These are phyloP conservation scores for Aspergillus puulaauensis DNA, from an alignment of 2,329 filamentous ascomycete genomes.

Conservation along the genomic window DNA sequence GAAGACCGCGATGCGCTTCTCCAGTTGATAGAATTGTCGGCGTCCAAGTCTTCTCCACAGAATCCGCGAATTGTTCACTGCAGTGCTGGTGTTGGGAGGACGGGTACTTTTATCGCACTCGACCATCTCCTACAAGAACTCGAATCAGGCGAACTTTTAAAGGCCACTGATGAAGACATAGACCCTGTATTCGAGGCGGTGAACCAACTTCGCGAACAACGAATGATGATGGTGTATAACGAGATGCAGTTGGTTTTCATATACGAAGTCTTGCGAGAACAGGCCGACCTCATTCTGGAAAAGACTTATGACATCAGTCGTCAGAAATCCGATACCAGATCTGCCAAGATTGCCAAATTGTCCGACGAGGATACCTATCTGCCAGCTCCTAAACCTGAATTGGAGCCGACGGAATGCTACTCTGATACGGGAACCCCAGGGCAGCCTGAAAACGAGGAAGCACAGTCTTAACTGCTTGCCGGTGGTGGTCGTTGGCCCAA, in stretches of 20 bases:
- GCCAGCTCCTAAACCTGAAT: slow-evolving; percentile 35
- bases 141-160: slow-evolving; percentile 67
- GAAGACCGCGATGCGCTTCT: slow-evolving; percentile 52
- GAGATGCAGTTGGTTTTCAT: slow-evolving; percentile 82
- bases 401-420: slow-evolving; percentile 29
- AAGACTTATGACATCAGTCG: slow-evolving; percentile 21
- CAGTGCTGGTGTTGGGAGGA: slow-evolving; percentile 90
- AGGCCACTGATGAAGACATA: slow-evolving; percentile 44
- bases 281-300: slow-evolving; percentile 35
- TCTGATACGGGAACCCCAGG: slow-evolving; percentile 27
- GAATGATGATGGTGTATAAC: slow-evolving; percentile 93
- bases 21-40: slow-evolving; percentile 50
- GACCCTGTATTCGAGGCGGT: slow-evolving; percentile 80
- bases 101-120: slow-evolving; percentile 93
- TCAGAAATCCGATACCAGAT: slow-evolving; percentile 29
- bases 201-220: slow-evolving; percentile 77
- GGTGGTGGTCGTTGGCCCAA: neutral
- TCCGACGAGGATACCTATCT: slow-evolving; percentile 30
- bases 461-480: neutral
- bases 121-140: slow-evolving; percentile 86
- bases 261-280: slow-evolving; percentile 77
- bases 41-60: slow-evolving; percentile 45
- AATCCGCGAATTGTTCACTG: slow-evolving; percentile 83
- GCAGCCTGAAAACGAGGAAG: slow-evolving; percentile 32
- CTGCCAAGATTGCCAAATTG: slow-evolving; percentile 37